phyloP scores from a whole-genome alignment of 495 filamentous ascomycete genomes.

The Hyaloscypha variabilis region DNA sequence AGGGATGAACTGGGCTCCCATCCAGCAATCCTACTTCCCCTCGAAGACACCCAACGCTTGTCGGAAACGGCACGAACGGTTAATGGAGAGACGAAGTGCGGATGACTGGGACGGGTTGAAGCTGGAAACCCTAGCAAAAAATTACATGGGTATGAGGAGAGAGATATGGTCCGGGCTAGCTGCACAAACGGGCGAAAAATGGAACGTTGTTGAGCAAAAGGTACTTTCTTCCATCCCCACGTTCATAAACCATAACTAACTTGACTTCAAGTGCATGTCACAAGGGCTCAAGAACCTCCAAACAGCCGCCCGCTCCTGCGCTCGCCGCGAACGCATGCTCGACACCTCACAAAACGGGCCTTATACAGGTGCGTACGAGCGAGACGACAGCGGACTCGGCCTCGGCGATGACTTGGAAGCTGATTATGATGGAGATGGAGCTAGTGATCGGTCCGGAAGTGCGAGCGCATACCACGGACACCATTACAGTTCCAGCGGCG shows the following conservation, averaged over 20 bases:
- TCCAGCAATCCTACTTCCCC: conserved; percentile 68
- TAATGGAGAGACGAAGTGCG: conserved; percentile 66
- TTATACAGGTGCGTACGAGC: conserved; percentile 8
- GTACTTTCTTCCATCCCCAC: conserved; percentile 43
- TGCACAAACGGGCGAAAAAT: conserved; percentile 64
- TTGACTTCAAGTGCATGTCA: conserved; percentile 50
- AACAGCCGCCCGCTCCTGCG: conserved; percentile 50
- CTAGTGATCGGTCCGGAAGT: background rate
- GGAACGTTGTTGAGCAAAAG: conserved; percentile 70
- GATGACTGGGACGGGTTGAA: conserved; percentile 71
- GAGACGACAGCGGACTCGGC: conserved; percentile 24
- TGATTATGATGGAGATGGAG: conserved; percentile 25
- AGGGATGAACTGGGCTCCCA: conserved; percentile 73
- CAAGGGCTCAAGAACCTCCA: conserved; percentile 62
- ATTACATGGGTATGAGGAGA: conserved; percentile 68
- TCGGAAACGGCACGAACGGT: conserved; percentile 74
- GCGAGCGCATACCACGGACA: conserved; percentile 15
- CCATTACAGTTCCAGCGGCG: conserved; percentile 16
- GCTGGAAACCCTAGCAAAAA: conserved; percentile 64
- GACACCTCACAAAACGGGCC: conserved; percentile 2
- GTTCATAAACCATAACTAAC: background rate
- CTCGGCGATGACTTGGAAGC: conserved; percentile 26
- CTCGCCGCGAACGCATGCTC: conserved; percentile 51
- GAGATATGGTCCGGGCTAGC: conserved; percentile 73
- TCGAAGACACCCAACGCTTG: conserved; percentile 77